phyloP scores from a whole-genome alignment of 2,329 filamentous ascomycete genomes.

The Xylaria sp. region DNA sequence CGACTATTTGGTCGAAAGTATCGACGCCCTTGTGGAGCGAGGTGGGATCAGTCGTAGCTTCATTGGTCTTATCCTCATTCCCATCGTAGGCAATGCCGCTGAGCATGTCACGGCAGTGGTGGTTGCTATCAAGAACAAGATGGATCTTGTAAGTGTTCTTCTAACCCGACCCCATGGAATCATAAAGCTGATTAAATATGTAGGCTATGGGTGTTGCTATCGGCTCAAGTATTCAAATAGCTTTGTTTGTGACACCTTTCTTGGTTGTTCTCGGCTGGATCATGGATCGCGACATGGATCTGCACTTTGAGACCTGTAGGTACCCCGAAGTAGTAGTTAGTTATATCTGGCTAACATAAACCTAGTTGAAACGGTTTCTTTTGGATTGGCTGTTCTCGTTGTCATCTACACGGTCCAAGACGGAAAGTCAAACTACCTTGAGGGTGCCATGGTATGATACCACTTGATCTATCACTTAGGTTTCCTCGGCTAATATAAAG shows the following conservation, averaged over 20 bases:
- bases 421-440: conserved; percentile 85
- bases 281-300: conserved; percentile 76
- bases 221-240: conserved; percentile 85
- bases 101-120: conserved; percentile 86
- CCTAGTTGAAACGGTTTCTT: conserved; percentile 77
- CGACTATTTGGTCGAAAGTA: conserved; percentile 81
- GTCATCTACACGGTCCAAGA: conserved; percentile 83
- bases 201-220: conserved; percentile 82
- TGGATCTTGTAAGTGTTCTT: conserved; percentile 62
- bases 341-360: conserved; percentile 28
- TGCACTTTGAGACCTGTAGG: conserved; percentile 79
- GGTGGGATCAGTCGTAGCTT: conserved; percentile 82
- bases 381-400: conserved; percentile 79
- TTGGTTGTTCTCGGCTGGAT: conserved; percentile 84
- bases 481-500: conserved; percentile 36
- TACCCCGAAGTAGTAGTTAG: conserved; percentile 24
- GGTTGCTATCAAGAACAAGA: conserved; percentile 81
- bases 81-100: conserved; percentile 83
- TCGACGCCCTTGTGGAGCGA: conserved; percentile 75
- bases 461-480: background rate
- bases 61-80: conserved; percentile 81
- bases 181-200: conserved; percentile 20
- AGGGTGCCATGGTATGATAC: conserved; percentile 75
- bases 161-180: background rate
- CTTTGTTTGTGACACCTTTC: conserved; percentile 82